Evolutionary conservation across 805 yeast species (phyloP), one percentile per base, ranked within the genome.

Genomic region (Starmerella davenportii): DNA sequence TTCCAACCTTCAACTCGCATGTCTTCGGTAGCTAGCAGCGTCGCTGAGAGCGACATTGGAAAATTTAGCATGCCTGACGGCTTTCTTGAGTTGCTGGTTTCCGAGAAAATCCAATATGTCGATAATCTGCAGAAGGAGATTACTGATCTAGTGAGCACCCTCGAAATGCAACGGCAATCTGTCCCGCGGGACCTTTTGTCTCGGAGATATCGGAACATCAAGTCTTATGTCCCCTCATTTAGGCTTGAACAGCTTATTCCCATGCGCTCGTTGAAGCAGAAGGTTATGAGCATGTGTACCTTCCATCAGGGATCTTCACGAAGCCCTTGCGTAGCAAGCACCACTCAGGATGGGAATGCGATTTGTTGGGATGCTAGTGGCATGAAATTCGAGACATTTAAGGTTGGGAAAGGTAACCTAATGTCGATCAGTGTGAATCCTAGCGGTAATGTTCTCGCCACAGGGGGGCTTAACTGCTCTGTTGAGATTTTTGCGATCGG

Each of bases 381-480:
- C 1, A 35, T 39, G 21, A 44, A 43, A 19, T 46, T 36, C 31
- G 52, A 49, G 16, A 41, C 45, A 9, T 17, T 49, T 13, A 19
- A 28, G 15, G 44, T 47, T 2, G 43, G 48, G 3, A 25, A 36
- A 21, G 49, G 51, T 5, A 36, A 33, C 24, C 35, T 36, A 14
- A 35, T 43, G 47, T 14, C 41, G 8, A n/a, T 43, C 4, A 38
- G 35, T 3, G 43, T 38, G 11, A 40, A 38, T 23, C 21, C 35
- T 4, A 14, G 30, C 19, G 51, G 52, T 8, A 16, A 40, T 4
- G 31, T 49, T 9, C 30, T 46, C 9, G 45, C 45, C 13, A 36
- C 38, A 2, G 52, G 51, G 5, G 52, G 52, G 1, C 40, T 49
- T 18, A 39, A 45, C 19, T 47, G 52, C 37, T 31, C 37, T n/a